These are phyloP conservation scores for Globisporangium cystogenes DNA, from an alignment of 352 stramenopile species.

Conservation along the genomic window DNA sequence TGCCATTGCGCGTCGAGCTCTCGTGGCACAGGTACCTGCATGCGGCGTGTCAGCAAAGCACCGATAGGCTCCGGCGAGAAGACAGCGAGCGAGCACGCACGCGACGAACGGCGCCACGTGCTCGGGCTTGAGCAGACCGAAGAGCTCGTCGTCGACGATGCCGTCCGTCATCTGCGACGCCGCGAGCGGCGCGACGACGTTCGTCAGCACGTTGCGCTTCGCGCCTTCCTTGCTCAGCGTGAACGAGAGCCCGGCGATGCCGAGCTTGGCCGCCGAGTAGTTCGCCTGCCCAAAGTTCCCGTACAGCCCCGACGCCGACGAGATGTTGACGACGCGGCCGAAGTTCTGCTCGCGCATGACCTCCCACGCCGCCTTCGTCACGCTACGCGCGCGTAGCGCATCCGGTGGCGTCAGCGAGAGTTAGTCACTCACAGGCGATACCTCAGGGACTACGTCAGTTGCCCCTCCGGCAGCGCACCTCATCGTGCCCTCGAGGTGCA, in stretches of 20 bases:
- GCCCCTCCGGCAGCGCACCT: constrained; percentile 20
- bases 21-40: constrained; percentile 75
- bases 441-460: too few species aligned
- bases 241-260: constrained; percentile 90
- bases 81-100: neutral
- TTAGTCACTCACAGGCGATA: too few species aligned
- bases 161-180: constrained; percentile 84
- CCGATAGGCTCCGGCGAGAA: too few species aligned
- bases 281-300: constrained; percentile 90
- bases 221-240: constrained; percentile 82
- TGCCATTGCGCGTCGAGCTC: constrained; percentile 56
- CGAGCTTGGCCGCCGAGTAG: constrained; percentile 88
- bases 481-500: constrained; percentile 84
- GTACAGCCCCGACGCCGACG: constrained; percentile 80
- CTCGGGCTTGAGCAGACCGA: constrained; percentile 65
- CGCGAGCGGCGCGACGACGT: constrained; percentile 78
- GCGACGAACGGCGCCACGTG: constrained; percentile 79
- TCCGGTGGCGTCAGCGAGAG: too few species aligned
- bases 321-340: constrained; percentile 83
- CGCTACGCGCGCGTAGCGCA: constrained; percentile 12
- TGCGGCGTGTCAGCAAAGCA: neutral
- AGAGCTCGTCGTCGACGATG: constrained; percentile 58
- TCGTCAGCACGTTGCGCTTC: constrained; percentile 70
- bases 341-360: constrained; percentile 77
- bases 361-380: constrained; percentile 76